Conservation (phyloP, 805 yeast species). For the Saitoella complicata region DNA sequence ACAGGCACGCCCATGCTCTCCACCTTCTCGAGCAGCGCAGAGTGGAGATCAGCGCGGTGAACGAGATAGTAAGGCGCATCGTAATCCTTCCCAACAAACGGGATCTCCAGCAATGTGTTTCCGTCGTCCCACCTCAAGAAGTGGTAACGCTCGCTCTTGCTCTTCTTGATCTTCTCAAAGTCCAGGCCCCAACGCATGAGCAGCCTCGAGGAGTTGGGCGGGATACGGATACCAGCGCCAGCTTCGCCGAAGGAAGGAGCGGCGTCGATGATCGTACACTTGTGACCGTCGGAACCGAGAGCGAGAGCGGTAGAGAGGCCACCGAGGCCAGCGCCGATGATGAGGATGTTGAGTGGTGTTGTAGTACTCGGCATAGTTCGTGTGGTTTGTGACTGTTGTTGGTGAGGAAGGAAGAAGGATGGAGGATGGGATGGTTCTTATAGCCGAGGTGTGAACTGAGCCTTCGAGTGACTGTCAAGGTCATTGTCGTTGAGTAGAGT, state of each 20-base stretch:
- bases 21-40: conserved; percentile 16
- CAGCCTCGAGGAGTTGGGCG: conserved; percentile 13
- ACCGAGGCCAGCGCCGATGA: conserved; percentile 22
- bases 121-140: conserved; percentile 16
- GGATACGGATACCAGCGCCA: conserved; percentile 23
- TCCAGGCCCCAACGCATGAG: conserved; percentile 4
- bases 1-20: conserved; percentile 14
- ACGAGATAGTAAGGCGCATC: conserved; percentile 16
- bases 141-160: neutral
- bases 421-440: too few species aligned
- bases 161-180: conserved; percentile 1
- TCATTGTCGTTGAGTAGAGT: too few species aligned
- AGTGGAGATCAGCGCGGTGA: conserved; percentile 20
- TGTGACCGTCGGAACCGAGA: conserved; percentile 12
- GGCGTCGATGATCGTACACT: conserved; percentile 18
- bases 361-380: too few species aligned
- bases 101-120: too few species aligned
- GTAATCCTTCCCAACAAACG: conserved; percentile 7
- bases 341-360: conserved; percentile 1
- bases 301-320: conserved; percentile 21
- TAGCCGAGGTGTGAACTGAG: too few species aligned
- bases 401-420: too few species aligned
- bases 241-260: conserved; percentile 20
- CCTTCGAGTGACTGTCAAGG: too few species aligned
- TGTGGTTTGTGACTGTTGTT: too few species aligned